Conservation (phyloP, 139 green algal species). For the Raphidocelis subcapitata region DNA sequence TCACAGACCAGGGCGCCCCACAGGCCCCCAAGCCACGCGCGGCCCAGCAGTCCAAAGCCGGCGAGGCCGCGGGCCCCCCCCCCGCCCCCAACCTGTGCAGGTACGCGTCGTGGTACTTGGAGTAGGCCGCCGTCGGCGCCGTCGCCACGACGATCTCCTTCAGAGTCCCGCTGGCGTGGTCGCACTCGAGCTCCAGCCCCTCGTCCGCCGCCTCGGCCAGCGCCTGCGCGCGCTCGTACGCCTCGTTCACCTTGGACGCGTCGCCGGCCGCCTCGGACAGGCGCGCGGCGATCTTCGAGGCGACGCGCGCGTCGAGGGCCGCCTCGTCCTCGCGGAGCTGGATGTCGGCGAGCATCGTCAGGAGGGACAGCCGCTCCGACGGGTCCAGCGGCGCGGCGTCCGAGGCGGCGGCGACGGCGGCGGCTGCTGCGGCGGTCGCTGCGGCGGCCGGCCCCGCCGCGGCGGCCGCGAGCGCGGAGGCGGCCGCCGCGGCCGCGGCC, state of each 20-base stretch:
- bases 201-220: conserved; percentile 45
- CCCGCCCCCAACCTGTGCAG: conserved; percentile 37
- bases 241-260: conserved; percentile 29
- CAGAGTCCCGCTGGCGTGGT: conserved; percentile 36
- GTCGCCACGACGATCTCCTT: conserved; percentile 41
- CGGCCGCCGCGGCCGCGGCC: too few relatives aligned
- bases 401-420: too few relatives aligned
- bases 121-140: conserved; percentile 38
- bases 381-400: too few relatives aligned
- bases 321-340: conserved; percentile 32
- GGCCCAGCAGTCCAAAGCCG: not conserved
- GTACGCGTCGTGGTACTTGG: conserved; percentile 64
- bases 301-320: conserved; percentile 26
- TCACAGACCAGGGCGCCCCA: conserved; percentile 27
- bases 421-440: too few relatives aligned
- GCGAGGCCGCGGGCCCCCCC: not conserved
- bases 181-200: conserved; percentile 35
- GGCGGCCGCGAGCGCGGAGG: too few relatives aligned
- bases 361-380: conserved; percentile 29
- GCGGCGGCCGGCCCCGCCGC: too few relatives aligned
- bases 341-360: conserved; percentile 59
- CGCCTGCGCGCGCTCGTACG: conserved; percentile 27
- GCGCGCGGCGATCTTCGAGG: conserved; percentile 3
- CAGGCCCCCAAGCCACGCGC: not conserved
- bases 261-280: not conserved